Evolutionary conservation across 2,329 filamentous ascomycete species (phyloP).

Genomic region (Leptographium wingfieldii): DNA sequence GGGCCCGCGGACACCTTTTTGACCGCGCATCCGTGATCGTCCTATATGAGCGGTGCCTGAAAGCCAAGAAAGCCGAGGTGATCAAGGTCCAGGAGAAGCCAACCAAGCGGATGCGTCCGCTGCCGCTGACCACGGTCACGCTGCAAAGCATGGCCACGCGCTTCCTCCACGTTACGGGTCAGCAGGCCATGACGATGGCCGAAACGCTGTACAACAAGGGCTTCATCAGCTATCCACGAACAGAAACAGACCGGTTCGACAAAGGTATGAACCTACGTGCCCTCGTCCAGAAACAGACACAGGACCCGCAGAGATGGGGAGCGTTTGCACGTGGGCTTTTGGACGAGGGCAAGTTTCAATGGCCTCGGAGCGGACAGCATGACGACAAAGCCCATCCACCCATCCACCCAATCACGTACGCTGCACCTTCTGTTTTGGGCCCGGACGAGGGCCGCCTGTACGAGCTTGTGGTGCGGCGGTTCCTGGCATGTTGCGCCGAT

Average conservation of each 20-base stretch:
- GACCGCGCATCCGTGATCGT: slow-evolving; percentile 72
- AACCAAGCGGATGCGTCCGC: slow-evolving; percentile 84
- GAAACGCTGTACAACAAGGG: slow-evolving; percentile 86
- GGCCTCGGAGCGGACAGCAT: slow-evolving; percentile 70
- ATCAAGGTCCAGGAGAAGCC: slow-evolving; percentile 81
- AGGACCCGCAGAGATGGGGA: slow-evolving; percentile 61
- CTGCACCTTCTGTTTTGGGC: slow-evolving; percentile 48
- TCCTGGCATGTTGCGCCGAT: slow-evolving; percentile 89
- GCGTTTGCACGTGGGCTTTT: slow-evolving; percentile 63
- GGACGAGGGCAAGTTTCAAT: slow-evolving; percentile 57
- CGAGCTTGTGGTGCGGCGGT: slow-evolving; percentile 83
- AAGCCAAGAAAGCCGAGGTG: slow-evolving; percentile 64
- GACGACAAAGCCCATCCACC: slow-evolving; percentile 97
- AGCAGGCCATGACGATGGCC: slow-evolving; percentile 77
- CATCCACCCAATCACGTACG: slow-evolving; percentile 90
- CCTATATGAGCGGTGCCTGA: slow-evolving; percentile 74
- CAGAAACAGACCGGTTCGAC: slow-evolving; percentile 94
- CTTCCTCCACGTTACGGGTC: slow-evolving; percentile 81
- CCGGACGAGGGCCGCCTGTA: slow-evolving; percentile 68
- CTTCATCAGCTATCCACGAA: slow-evolving; percentile 95
- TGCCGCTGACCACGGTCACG: slow-evolving; percentile 91
- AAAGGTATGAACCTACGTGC: slow-evolving; percentile 71
- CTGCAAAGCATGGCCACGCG: slow-evolving; percentile 89
- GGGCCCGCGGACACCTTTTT: slow-evolving; percentile 73
- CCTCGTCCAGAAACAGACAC: slow-evolving; percentile 72